Base-by-base conservation (phyloP, 1,284 basidiomycete genomes). In the Porogramme epimiltina region DNA sequence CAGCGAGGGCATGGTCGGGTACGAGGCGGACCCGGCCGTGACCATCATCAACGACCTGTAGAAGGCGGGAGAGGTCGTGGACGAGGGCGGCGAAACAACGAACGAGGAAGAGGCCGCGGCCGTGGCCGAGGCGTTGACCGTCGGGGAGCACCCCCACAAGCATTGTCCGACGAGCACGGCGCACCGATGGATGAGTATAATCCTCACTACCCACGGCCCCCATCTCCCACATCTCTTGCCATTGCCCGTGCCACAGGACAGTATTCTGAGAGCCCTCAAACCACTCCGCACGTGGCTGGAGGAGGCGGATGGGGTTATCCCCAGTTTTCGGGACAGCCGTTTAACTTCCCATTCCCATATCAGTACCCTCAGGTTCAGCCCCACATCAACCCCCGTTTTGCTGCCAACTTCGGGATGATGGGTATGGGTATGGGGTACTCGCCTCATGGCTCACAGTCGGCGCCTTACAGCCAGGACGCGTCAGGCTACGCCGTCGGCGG, bases 361-460 rank as follows among this genome's bases (percentile, higher is more conserved):
- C 70, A 73, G 44, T 71, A 74, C 47, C 66, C 70, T 20, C 79
- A 76, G 42, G 74, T 90, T 18, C 88, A 89, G 59, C 89, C 89
- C n/a, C 89, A 91, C 63, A 88, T 90, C 58, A 90, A 91, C 65
- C 89, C 89, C 13, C 77, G 83, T 13, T 91, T 91, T 67, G 76
- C 75, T 23, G 78, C 79, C 47, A 72, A 74, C 53, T 53, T 71
- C 20, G 63, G 54, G 15, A 55, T 59, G 51, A 42, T 39, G 19
- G 51, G 51, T 15, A 58, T 58, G 52, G n/a, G 51, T 10, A 60
- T 63, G 58, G 54, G 54, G 24, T 60, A 52, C 23, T 26, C 34
- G 24, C 34, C 45, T 40, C 58, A 60, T 34, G 54, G 47, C 37
- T 53, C 42, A 18, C 59, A 59, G 40, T 53, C 54, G 19, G 44